Conservation (phyloP, 2,329 filamentous ascomycete species). For the Atkinsonella texensis region DNA sequence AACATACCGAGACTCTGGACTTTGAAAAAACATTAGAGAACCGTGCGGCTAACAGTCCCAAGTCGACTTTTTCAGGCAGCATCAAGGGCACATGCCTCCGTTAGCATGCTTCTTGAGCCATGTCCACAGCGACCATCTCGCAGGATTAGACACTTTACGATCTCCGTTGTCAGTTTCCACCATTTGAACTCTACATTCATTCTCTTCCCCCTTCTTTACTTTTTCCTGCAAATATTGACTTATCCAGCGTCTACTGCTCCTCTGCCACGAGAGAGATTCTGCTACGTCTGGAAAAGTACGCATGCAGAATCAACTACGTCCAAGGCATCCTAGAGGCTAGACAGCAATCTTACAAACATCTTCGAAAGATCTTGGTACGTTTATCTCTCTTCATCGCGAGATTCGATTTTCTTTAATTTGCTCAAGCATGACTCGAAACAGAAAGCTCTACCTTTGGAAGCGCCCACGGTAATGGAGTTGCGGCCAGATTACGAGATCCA, state of each 20-base stretch:
- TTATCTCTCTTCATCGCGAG: background rate
- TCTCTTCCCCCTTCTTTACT: too few species aligned
- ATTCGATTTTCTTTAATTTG: background rate
- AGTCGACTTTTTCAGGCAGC: conserved; percentile 73
- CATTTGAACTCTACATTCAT: too few species aligned
- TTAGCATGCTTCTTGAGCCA: conserved; percentile 84
- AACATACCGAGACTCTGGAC: conserved; percentile 7
- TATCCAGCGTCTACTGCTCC: conserved; percentile 66
- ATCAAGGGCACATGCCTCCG: conserved; percentile 43
- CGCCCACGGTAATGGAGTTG: conserved; percentile 66
- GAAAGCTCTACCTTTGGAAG: conserved; percentile 73
- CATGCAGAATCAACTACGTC: conserved; percentile 70
- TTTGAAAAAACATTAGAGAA: too few species aligned
- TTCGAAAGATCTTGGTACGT: conserved; percentile 53
- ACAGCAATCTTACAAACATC: conserved; percentile 63
- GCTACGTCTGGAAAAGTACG: conserved; percentile 64
- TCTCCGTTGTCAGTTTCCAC: conserved; percentile 52
- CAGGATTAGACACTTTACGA: conserved; percentile 63
- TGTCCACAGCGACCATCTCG: conserved; percentile 82
- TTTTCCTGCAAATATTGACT: background rate
- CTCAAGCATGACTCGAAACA: conserved; percentile 14
- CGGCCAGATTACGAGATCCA: conserved; percentile 54
- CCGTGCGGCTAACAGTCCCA: too few species aligned
- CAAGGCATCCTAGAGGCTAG: conserved; percentile 65
- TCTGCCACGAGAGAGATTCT: conserved; percentile 71